Conservation (phyloP, 805 yeast genomes). For the Suhomyces pyralidae region DNA sequence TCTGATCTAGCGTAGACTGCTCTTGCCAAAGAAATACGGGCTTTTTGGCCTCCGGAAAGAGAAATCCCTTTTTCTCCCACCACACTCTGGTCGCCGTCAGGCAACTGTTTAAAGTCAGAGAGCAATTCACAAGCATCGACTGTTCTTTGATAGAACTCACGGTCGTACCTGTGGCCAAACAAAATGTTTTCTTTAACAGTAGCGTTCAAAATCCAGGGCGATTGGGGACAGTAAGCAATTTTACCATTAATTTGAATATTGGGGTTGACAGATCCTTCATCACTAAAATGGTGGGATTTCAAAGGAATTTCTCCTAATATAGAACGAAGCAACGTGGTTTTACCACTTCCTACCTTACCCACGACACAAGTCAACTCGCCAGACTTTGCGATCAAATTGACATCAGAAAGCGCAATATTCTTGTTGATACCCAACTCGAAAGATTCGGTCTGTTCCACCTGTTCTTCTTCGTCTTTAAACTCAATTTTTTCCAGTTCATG, state of each 20-base stretch:
- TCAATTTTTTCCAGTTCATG: slow-evolving; percentile 7
- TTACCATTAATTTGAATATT: slow-evolving; percentile 26
- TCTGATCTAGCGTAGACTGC: slow-evolving; percentile 43
- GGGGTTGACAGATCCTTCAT: slow-evolving; percentile 2
- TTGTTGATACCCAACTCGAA: slow-evolving; percentile 9
- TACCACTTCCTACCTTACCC: slow-evolving; percentile 42
- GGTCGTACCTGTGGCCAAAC: slow-evolving; percentile 34
- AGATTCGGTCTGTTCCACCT: slow-evolving; percentile 10
- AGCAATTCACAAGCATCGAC: slow-evolving; percentile 37
- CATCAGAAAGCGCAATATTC: slow-evolving; percentile 29
- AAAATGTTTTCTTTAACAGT: slow-evolving; percentile 39
- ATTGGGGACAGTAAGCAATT: slow-evolving; percentile 40
- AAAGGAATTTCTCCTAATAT: slow-evolving; percentile 32
- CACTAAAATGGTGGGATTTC: slow-evolving; percentile 4
- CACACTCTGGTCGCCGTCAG: slow-evolving; percentile 41
- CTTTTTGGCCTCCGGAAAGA: slow-evolving; percentile 43
- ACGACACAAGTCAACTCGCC: slow-evolving; percentile 41
- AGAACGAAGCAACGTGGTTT: slow-evolving; percentile 34
- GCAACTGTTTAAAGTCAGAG: slow-evolving; percentile 32
- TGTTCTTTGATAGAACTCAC: slow-evolving; percentile 28
- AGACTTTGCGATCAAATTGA: slow-evolving; percentile 30
- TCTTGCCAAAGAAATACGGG: slow-evolving; percentile 39
- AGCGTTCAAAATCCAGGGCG: slow-evolving; percentile 41
- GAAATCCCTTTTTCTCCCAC: slow-evolving; percentile 47
- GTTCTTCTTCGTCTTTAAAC: slow-evolving; percentile 16